Conservation (phyloP, 2,329 filamentous ascomycete species). For the Nigrograna mackinnonii region DNA sequence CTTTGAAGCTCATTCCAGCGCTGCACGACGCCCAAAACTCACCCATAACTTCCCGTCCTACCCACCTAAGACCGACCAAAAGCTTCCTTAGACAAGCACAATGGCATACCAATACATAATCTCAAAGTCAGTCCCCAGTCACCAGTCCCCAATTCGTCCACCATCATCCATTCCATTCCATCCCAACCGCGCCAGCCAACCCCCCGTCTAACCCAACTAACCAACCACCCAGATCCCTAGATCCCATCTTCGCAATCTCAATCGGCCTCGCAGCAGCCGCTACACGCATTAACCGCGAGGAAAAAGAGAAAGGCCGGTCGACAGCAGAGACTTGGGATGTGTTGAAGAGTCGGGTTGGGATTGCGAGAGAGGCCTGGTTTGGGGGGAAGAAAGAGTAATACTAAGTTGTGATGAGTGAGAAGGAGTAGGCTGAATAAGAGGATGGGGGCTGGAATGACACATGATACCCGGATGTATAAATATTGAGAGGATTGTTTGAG, state of each 20-base stretch:
- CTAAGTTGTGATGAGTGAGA: background rate
- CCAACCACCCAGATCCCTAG: slow-evolving; percentile 41
- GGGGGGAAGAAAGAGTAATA: slow-evolving; percentile 11
- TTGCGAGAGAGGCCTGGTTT: slow-evolving; percentile 36
- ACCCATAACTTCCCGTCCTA: background rate
- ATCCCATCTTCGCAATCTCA: slow-evolving; percentile 54
- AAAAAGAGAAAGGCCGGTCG: slow-evolving; percentile 49
- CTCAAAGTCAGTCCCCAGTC: slow-evolving; percentile 50
- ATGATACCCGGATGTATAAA: too few species aligned
- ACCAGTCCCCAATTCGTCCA: slow-evolving; percentile 7
- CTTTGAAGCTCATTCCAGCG: background rate
- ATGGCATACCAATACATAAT: slow-evolving; percentile 47
- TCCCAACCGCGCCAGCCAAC: background rate
- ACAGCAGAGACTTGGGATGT: slow-evolving; percentile 43
- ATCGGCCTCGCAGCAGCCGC: slow-evolving; percentile 50
- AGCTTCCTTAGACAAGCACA: too few species aligned
- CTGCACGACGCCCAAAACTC: background rate
- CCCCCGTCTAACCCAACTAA: background rate
- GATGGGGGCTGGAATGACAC: background rate
- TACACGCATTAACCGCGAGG: slow-evolving; percentile 48
- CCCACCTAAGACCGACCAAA: background rate
- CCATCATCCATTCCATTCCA: slow-evolving; percentile 1
- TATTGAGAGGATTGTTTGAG: too few species aligned
- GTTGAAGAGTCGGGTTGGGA: slow-evolving; percentile 41
- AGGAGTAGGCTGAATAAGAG: background rate